phyloP scores from a whole-genome alignment of 768 basidiomycete species.

The Guyanaporus albipodus region DNA sequence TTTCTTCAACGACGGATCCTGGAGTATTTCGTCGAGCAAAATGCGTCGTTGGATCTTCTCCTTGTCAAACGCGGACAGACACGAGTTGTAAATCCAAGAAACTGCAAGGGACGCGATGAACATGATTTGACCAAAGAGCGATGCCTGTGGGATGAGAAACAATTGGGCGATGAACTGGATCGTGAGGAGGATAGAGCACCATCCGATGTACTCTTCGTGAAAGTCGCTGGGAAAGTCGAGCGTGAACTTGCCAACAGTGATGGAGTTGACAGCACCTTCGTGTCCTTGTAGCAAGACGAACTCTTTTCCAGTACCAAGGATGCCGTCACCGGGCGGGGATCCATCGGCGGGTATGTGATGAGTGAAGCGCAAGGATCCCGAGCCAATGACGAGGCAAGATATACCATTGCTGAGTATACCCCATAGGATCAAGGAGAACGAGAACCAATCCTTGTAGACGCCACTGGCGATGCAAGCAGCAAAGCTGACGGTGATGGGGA shows the following conservation, averaged over 20 bases:
- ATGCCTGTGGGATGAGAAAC: conserved; percentile 33
- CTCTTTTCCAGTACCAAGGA: conserved; percentile 22
- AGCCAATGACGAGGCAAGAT: conserved; percentile 28
- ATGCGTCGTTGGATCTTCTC: conserved; percentile 25
- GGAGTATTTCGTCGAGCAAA: conserved; percentile 15
- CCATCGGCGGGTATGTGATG: conserved; percentile 20
- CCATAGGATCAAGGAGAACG: conserved; percentile 31
- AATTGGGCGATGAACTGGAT: conserved; percentile 34
- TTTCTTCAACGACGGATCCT: conserved; percentile 13
- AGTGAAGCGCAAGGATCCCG: conserved; percentile 22
- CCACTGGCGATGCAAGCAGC: conserved; percentile 25
- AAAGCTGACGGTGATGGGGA: conserved; percentile 19
- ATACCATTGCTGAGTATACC: conserved; percentile 33
- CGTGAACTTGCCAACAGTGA: conserved; percentile 31
- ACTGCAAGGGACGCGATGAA: conserved; percentile 30
- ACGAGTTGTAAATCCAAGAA: conserved; percentile 36
- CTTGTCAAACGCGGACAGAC: conserved; percentile 36
- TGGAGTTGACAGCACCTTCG: conserved; percentile 29
- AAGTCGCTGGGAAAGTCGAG: conserved; percentile 15
- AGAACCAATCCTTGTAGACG: conserved; percentile 27
- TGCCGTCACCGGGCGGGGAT: conserved; percentile 31
- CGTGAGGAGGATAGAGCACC: conserved; percentile 30
- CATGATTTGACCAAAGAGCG: conserved; percentile 35
- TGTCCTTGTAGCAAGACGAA: conserved; percentile 31
- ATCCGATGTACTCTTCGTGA: conserved; percentile 21